phyloP scores from a whole-genome alignment of 2,329 filamentous ascomycete genomes.

The Coleophoma cylindrospora region DNA sequence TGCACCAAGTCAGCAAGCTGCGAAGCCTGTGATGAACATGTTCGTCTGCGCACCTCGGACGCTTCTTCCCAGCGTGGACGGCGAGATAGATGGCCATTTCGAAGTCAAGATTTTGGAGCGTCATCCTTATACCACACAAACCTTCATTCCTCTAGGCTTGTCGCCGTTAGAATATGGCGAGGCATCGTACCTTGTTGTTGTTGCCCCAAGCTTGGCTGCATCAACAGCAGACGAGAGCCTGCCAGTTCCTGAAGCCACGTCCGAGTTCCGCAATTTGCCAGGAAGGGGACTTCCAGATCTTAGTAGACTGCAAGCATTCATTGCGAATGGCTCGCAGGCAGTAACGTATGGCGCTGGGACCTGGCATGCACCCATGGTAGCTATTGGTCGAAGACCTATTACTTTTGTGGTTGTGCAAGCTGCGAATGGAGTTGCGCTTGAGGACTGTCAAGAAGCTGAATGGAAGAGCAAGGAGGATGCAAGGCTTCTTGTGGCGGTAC shows the following conservation, averaged over 20 bases:
- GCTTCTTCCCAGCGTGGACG: constrained; percentile 33
- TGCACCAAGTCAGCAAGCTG: constrained; percentile 52
- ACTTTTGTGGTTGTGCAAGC: constrained; percentile 91
- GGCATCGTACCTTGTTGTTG: constrained; percentile 74
- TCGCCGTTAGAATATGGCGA: constrained; percentile 35
- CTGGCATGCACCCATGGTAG: constrained; percentile 95
- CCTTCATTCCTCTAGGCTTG: constrained; percentile 74
- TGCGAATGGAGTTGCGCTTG: constrained; percentile 71
- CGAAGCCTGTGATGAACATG: constrained; percentile 72
- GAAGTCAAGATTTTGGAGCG: constrained; percentile 74
- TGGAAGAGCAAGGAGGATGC: constrained; percentile 4
- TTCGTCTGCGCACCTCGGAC: constrained; percentile 75
- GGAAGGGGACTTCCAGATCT: constrained; percentile 61
- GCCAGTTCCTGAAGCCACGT: constrained; percentile 30
- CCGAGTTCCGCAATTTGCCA: constrained; percentile 7
- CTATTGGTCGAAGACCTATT: constrained; percentile 63
- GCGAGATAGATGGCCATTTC: constrained; percentile 40
- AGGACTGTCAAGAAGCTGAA: constrained; percentile 83
- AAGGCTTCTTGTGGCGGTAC: constrained; percentile 14
- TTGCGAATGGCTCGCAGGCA: constrained; percentile 72
- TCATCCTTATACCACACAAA: constrained; percentile 92
- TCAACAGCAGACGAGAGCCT: constrained; percentile 29
- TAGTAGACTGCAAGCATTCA: constrained; percentile 64
- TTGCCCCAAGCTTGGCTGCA: constrained; percentile 69
- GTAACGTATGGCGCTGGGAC: constrained; percentile 90